Base-by-base conservation (phyloP, 2,329 filamentous ascomycete genomes). In the Plectosphaerella cucumerina region DNA sequence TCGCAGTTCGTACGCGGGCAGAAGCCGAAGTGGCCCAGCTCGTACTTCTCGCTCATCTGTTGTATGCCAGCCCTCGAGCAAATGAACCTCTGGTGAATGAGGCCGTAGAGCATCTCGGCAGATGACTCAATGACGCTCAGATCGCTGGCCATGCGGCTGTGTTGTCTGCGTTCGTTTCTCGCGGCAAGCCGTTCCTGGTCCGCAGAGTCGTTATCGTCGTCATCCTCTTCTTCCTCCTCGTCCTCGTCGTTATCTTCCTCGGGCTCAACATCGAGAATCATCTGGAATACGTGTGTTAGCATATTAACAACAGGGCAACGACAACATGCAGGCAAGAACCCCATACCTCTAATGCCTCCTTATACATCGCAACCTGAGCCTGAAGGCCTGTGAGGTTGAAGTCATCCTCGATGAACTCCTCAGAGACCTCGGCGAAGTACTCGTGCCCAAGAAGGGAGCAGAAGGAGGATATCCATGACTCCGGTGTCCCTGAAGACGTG, bases 351-450 rank as follows among this genome's bases (percentile, higher is more conserved):
- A 99, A 75, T 12, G 94, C 94, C 73, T 99, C 94, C 72, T 97
- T 99, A 71, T 99, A 99, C 89, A 97, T 96, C 57, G 90, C 87
- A 48, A 99, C 94, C 73, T 97, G 93, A 53, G 86, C 89, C 71
- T 96, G 91, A 63, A 99, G 78, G 47, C 94, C 94, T 1, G 94
- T 99, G 58, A 99, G 78, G 71, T 99, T 99, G 79, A 99, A 99
- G 71, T 99, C 94, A 84, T 99, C 94, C 70, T 99, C 94, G 66
- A 99, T 97, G 63, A 99, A 99, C 65, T 99, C 94, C 73, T 99
- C 94, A 44, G 90, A 94, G 47, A 99, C 93, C 75, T 99, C 94
- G 56, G 94, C 94, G 70, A 99, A 99, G 75, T 97, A 99, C 71
- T 99, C 94, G 69, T 99, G 94, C 55, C 94, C 94, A 54, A 97